Evolutionary conservation across 805 yeast species (phyloP).

Genomic region (Yamadazyma phyllophila): DNA sequence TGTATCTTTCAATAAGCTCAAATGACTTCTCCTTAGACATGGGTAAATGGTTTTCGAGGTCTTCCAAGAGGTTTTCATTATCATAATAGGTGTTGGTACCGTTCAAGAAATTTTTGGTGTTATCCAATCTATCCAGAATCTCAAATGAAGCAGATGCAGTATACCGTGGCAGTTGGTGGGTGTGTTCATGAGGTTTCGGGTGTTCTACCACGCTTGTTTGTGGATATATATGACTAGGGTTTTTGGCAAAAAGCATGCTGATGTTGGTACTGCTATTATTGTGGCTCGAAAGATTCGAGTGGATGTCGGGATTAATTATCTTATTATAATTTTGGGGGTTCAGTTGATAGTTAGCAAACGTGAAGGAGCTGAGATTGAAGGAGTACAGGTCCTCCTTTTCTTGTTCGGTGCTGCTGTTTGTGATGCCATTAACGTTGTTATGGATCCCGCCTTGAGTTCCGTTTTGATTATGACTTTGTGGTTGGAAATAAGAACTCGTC

Average conservation of each 20-base stretch:
- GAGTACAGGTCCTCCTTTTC: conserved; percentile 28
- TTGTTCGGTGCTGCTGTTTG: conserved; percentile 1
- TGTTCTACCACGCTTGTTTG: conserved; percentile 3
- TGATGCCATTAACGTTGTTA: background rate
- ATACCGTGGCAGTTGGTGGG: conserved; percentile 6
- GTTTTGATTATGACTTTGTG: background rate
- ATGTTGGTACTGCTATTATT: conserved; percentile 12
- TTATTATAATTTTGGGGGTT: conserved; percentile 4
- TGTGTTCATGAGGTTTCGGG: background rate
- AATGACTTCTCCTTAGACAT: conserved; percentile 40
- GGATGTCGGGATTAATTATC: background rate
- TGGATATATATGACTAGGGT: conserved; percentile 13
- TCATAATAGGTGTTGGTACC: conserved; percentile 41
- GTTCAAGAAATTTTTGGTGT: conserved; percentile 22
- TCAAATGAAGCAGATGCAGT: conserved; percentile 7
- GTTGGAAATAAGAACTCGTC: conserved; percentile 30
- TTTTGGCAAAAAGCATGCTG: conserved; percentile 14
- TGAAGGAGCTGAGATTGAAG: conserved; percentile 35
- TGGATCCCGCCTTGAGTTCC: background rate
- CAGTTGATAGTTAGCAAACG: conserved; percentile 22
- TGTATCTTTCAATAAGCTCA: conserved; percentile 47
- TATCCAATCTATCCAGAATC: conserved; percentile 9
- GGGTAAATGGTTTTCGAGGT: conserved; percentile 46
- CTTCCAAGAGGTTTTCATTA: conserved; percentile 32
- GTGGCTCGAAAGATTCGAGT: conserved; percentile 7